These are phyloP conservation scores for Pseudocercospora eumusae DNA, from an alignment of 2,329 filamentous ascomycete genomes.

Conservation along the genomic window DNA sequence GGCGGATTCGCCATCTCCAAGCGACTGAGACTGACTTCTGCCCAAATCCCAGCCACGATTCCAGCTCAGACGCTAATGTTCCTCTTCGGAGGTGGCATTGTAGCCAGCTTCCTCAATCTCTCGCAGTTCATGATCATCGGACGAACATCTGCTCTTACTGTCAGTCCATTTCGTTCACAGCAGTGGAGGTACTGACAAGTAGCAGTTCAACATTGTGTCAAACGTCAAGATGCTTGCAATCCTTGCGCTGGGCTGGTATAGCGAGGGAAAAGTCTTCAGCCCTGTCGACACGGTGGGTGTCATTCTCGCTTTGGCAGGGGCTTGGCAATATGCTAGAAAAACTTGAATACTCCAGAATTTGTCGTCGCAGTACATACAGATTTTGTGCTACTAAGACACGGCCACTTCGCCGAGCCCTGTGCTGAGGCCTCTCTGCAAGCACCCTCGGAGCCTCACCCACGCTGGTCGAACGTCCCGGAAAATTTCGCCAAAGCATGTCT, in stretches of 20 bases:
- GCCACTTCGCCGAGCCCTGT: no score
- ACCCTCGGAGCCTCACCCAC: not conserved
- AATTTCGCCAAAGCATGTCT: constrained; percentile 1
- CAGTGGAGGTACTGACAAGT: not conserved
- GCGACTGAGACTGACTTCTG: not conserved
- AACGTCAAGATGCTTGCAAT: constrained; percentile 19
- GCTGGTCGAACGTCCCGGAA: not conserved
- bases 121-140: constrained; percentile 20
- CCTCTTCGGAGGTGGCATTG: constrained; percentile 11
- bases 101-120: constrained; percentile 17
- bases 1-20: not conserved
- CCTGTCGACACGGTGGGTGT: constrained; percentile 12
- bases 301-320: constrained; percentile 10
- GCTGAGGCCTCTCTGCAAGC: not conserved
- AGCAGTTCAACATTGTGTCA: constrained; percentile 17
- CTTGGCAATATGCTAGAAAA: constrained; percentile 15
- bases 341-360: no score
- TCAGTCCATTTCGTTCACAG: not conserved
- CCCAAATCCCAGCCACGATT: not conserved
- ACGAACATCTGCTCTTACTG: constrained; percentile 17
- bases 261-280: constrained; percentile 16
- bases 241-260: constrained; percentile 13
- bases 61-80: constrained; percentile 9
- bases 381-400: no score
- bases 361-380: no score